Base-by-base conservation (phyloP, 495 filamentous ascomycete species). In the Lophiotrema nucula region DNA sequence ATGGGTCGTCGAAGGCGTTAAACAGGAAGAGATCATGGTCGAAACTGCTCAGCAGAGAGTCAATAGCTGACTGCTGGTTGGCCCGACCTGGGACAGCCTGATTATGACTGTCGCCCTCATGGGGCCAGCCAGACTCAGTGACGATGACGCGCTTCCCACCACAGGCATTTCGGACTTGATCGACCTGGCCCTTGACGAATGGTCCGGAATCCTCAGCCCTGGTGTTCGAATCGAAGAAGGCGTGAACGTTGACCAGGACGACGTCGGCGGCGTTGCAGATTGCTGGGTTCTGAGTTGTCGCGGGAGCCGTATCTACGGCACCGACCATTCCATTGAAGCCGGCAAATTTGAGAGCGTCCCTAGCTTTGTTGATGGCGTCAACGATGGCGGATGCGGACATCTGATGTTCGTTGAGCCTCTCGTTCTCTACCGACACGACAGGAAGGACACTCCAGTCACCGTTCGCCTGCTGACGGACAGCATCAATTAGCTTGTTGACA, bases 61-160 rank as follows among this genome's bases (percentile, higher is more conserved):
- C 66, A 39, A 95, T 67, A 4, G 90, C 90, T 12, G 63, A 65
- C 1, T 69, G 46, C 64, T 96, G 91, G 41, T 90, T 83, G 15
- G 74, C 71, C 15, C 64, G 54, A 4, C 82, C 81, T 0, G 89
- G 86, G 0, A 89, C 77, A 22, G 88, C 88, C 19, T 59, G 53
- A 0, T 81, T 79, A 62, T 92, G 90, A 10, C 81, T 48, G 3
- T 75, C 55, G 2, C 91, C 90, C 42, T 77, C 63, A 57, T 72
- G 74, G 18, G 91, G 91, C 90, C 90, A 96, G n/a, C 91, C 91
- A 1, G 84, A 83, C 73, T 96, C 91, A 3, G 84, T 88, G 43
- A 88, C 81, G 21, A 86, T 64, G 11, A 78, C 76, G 3, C 71
- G 72, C 66, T 87, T 88, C 13, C 77, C 78, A 21, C 74, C 72